Percentiles rank a stretch among this genome's conserved stretches.
Conservation (phyloP, 2,329 filamentous ascomycete genomes). For the Claviceps digitariae region DNA sequence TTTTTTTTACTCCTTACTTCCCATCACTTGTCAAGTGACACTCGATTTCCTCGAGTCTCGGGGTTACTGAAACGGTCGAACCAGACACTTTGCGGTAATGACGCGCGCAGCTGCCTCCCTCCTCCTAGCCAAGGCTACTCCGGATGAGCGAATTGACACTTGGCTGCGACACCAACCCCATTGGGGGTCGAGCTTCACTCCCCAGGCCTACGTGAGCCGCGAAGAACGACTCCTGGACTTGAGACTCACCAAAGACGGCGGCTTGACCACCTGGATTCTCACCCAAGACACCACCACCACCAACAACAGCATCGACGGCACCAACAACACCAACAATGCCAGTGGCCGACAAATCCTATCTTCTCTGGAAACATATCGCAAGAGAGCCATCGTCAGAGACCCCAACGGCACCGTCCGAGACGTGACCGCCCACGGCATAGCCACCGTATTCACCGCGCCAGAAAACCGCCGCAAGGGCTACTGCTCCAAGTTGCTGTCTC, state of each 20-base stretch:
- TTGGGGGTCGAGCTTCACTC: constrained; percentile 45
- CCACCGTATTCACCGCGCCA: constrained; percentile 63
- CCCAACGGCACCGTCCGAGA: constrained; percentile 28
- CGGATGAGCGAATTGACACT: constrained; percentile 36
- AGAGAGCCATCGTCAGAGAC: constrained; percentile 36
- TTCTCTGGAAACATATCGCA: constrained; percentile 50
- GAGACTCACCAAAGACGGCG: constrained; percentile 43
- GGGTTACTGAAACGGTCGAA: not conserved
- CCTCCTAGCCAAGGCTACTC: constrained; percentile 41
- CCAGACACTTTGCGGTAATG: not conserved
- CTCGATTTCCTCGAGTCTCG: too few species aligned
- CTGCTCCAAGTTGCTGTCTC: constrained; percentile 59
- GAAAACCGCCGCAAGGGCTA: constrained; percentile 60
- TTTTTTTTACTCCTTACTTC: not conserved
- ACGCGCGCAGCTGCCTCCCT: constrained; percentile 5
- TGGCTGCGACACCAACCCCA: constrained; percentile 41
- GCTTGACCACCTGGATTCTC: constrained; percentile 51
- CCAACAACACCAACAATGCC: constrained; percentile 5
- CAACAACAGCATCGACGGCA: not conserved
- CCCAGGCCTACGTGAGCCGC: constrained; percentile 43
- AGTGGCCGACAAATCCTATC: constrained; percentile 41
- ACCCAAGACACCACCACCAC: constrained; percentile 19
- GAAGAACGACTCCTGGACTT: constrained; percentile 44
- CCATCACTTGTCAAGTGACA: too few species aligned
- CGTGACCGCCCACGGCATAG: constrained; percentile 57